Percentiles rank a stretch among this genome's conserved stretches.
phyloP scores from a whole-genome alignment of 2,329 filamentous ascomycete species.

The Byssoonygena ceratinophila region DNA sequence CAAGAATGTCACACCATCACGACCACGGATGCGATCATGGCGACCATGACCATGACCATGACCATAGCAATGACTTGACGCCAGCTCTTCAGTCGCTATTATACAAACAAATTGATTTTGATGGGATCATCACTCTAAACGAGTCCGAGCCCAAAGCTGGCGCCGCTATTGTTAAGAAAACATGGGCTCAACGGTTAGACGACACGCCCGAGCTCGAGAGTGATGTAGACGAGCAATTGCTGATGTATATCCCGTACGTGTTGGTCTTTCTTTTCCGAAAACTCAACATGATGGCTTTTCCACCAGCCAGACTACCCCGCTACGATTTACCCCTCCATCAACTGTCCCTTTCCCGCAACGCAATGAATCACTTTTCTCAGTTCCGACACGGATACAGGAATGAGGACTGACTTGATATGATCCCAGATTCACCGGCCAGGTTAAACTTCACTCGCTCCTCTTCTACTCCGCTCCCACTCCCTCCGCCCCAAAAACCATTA shows the following conservation, averaged over 20 bases:
- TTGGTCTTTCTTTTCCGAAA: slow-evolving; percentile 1
- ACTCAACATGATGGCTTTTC: background rate
- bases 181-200: slow-evolving; percentile 70
- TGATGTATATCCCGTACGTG: slow-evolving; percentile 79
- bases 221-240: slow-evolving; percentile 83
- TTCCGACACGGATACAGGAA: background rate
- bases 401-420: background rate
- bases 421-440: slow-evolving; percentile 75
- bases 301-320: slow-evolving; percentile 1
- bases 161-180: slow-evolving; percentile 70
- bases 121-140: slow-evolving; percentile 73
- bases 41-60: slow-evolving; percentile 48
- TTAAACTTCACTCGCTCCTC: slow-evolving; percentile 83
- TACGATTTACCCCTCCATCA: background rate
- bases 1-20: slow-evolving; percentile 23
- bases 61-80: slow-evolving; percentile 84
- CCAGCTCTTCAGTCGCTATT: slow-evolving; percentile 83
- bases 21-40: slow-evolving; percentile 31
- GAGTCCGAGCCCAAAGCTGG: slow-evolving; percentile 61
- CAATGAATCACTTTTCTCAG: background rate
- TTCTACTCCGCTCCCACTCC: slow-evolving; percentile 63
- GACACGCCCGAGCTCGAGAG: slow-evolving; percentile 66
- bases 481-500: slow-evolving; percentile 69
- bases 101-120: slow-evolving; percentile 86
- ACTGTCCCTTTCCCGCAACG: background rate